Base-by-base conservation (phyloP, 306 rosid species). In the Psophocarpus tetragonolobus region DNA sequence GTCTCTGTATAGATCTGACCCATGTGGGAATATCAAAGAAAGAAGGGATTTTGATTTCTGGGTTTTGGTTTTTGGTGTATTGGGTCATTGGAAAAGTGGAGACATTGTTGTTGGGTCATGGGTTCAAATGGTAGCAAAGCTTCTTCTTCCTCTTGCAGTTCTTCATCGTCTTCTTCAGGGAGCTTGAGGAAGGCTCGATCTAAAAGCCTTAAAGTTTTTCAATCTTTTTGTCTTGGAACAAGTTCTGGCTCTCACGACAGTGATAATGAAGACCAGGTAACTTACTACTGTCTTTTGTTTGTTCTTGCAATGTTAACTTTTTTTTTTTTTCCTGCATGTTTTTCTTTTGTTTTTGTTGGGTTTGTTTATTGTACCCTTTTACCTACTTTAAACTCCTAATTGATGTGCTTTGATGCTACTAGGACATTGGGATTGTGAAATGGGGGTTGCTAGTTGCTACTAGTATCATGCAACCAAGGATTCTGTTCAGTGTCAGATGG, bases 41-140 rank as follows among this genome's bases (percentile, higher is more conserved):
- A 73, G 27, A 65, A 32, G 2, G 15, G 58, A 72, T 83, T 75
- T 79, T 74, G 68, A 77, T 20, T 72, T 73, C 68, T 79, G 84
- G 70, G 80, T 81, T 75, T 39, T 45, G 50, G 9, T 71, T 60
- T 77, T 68, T 15, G 29, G 17, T 2, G 14, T 9, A 38, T 54
- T 26, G 17, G 38, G 63, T 33, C 41, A 48, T 18, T 72, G 27
- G 20, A 58, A 30, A 70, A 18, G 36, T 64, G 36, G 54, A 13
- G 67, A 50, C 36, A 56, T 68, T 58, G 64, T 29, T 69, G 39
- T 60, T 29, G 13, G 71, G 35, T 57, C 48, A 93, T 93, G 98
- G 96, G 98, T 83, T 87, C 98, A 68, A 75, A 81, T 57, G 88
- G 89, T 42, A 93, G 98, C 87, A 93, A 90, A 85, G 73, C 82